These are phyloP conservation scores for Saccharomycopsis hybrid DNA, from an alignment of 1,139 yeast genomes.

Conservation along the genomic window DNA sequence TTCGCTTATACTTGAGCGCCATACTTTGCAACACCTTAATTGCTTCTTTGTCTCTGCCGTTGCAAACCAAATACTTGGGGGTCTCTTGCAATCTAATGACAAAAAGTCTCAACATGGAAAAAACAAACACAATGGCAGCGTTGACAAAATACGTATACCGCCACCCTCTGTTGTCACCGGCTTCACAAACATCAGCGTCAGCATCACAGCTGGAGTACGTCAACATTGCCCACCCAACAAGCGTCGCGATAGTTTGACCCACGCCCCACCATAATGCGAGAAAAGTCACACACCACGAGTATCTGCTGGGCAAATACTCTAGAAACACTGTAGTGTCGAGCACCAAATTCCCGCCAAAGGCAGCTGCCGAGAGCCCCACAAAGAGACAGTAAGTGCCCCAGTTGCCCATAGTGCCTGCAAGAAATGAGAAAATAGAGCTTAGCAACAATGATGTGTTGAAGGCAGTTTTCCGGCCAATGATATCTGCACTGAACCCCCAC, in stretches of 20 bases:
- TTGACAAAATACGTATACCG: constrained; percentile 50
- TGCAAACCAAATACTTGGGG: constrained; percentile 49
- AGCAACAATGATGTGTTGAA: constrained; percentile 48
- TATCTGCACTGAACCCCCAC: constrained; percentile 56
- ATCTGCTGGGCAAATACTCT: constrained; percentile 48
- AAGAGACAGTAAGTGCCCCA: constrained; percentile 43
- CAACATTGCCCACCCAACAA: constrained; percentile 53
- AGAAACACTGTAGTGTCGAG: constrained; percentile 55
- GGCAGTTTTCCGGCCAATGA: constrained; percentile 51
- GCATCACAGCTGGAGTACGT: constrained; percentile 41
- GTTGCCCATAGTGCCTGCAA: constrained; percentile 43
- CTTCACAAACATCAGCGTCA: constrained; percentile 38
- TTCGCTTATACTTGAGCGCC: constrained; percentile 39
- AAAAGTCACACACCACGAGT: constrained; percentile 48
- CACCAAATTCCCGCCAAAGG: constrained; percentile 57
- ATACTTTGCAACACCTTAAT: constrained; percentile 32
- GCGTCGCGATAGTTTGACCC: constrained; percentile 50
- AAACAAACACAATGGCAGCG: constrained; percentile 45
- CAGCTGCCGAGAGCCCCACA: constrained; percentile 39
- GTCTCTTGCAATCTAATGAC: constrained; percentile 47
- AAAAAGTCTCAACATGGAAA: constrained; percentile 42
- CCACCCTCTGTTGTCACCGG: constrained; percentile 50
- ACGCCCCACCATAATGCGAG: constrained; percentile 60
- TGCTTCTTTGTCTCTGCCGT: constrained; percentile 49
- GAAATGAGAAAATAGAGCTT: constrained; percentile 44